Conservation (phyloP, 2,329 filamentous ascomycete genomes). For the Pezicula neosporulosa region DNA sequence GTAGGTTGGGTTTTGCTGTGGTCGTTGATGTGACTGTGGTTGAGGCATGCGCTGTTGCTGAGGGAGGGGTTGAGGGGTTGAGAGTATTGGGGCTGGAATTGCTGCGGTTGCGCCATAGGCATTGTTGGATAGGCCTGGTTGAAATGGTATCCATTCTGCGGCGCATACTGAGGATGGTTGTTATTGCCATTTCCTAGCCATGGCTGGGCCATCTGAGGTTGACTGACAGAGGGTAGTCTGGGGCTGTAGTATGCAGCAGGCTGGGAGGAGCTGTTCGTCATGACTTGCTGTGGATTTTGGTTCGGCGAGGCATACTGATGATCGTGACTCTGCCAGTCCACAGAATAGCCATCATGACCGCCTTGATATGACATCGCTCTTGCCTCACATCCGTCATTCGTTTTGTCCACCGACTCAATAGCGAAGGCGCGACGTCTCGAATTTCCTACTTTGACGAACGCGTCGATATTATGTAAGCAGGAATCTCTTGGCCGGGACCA, state of each 20-base stretch:
- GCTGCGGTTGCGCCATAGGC: constrained; percentile 6
- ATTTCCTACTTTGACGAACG: not conserved
- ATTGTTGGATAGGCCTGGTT: constrained; percentile 6
- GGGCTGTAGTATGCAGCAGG: not conserved
- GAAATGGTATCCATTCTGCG: not conserved
- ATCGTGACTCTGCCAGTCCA: constrained; percentile 10
- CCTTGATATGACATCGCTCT: constrained; percentile 24
- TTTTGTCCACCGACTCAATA: not conserved
- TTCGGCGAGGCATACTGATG: constrained; percentile 13
- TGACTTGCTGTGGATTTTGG: constrained; percentile 6
- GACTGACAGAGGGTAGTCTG: not conserved
- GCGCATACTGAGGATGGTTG: constrained; percentile 4
- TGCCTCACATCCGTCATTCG: not conserved
- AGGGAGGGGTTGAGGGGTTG: not conserved
- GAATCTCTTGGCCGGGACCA: too few species aligned
- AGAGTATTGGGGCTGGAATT: constrained; percentile 1
- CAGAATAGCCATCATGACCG: constrained; percentile 19
- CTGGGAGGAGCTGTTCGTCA: constrained; percentile 1
- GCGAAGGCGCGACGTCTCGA: not conserved
- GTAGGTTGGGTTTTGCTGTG: not conserved
- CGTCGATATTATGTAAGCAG: too few species aligned
- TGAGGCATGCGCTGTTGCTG: not conserved
- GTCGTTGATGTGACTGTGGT: not conserved
- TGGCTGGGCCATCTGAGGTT: not conserved
- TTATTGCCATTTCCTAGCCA: constrained; percentile 1